A percentile compares a stretch with the other conserved stretches of the same genome.
Evolutionary conservation across 2,329 filamentous ascomycete genomes (phyloP).

Genomic region (Pestalotiopsis sp.): DNA sequence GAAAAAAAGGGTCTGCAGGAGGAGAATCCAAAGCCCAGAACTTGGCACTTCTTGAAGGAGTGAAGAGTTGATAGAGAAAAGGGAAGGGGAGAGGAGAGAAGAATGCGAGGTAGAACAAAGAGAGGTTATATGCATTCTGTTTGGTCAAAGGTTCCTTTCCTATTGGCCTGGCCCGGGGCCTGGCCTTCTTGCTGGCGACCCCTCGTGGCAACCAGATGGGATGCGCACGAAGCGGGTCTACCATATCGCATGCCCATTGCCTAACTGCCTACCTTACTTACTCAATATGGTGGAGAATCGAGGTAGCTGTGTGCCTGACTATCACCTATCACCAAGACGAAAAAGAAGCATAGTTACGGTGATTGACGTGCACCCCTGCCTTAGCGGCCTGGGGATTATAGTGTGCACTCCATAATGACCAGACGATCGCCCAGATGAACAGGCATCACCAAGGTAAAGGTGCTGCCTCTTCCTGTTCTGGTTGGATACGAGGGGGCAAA

Average conservation of each 20-base stretch:
- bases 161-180: background rate
- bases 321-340: background rate
- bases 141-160: background rate
- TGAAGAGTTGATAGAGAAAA: background rate
- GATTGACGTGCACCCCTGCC: conserved; percentile 5
- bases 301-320: background rate
- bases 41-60: background rate
- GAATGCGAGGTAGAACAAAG: background rate
- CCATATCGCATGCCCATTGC: background rate
- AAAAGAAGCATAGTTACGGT: background rate
- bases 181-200: background rate
- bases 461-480: background rate
- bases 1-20: background rate
- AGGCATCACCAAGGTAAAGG: background rate
- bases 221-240: background rate
- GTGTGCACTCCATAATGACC: background rate
- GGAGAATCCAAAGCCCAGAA: background rate
- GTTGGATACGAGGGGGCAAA: background rate
- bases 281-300: background rate
- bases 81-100: background rate
- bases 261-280: background rate
- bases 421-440: background rate
- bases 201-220: background rate
- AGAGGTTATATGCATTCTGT: conserved; percentile 9
- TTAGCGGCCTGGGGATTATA: background rate